Base-by-base conservation (phyloP, 2,329 filamentous ascomycete species). In the Blumeria hordei region DNA sequence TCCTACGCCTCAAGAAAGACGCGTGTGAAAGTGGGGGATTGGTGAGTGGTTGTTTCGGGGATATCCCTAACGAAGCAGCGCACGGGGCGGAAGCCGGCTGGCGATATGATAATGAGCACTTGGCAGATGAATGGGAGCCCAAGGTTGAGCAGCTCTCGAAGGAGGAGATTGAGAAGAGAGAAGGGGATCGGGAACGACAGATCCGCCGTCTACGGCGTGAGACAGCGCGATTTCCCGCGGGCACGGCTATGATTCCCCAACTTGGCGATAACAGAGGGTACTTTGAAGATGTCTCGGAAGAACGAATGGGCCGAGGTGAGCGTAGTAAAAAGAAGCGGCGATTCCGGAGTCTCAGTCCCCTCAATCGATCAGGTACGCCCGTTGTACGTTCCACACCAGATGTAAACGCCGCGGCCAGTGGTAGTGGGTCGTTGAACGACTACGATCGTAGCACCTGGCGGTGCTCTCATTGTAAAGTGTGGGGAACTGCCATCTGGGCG, bases 91-190 rank as follows among this genome's bases (percentile, higher is more conserved):
- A 88, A 57, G 88, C 88, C 12, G 92, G 92, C 2, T 96, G 92
- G 90, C 77, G 92, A 59, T 94, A 95, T 65, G 92, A 98, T 60
- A 85, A 87, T 2, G 92, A 96, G 64, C 83, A 87, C 57, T 74
- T 96, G 3, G 88, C 77, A 7, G 82, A 85, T 59, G 81, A 85
- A 58, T 92, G 85, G 85, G 84, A 88, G 64, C 83, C 85, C 6
- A 86, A 85, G 70, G 74, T 92, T 8, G 85, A 90, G 66, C 73
- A 76, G 0, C 70, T 98, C 1, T 88, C 83, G 41, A 94, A 94
- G 62, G 55, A 98, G 62, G 92, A 98, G 65, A 96, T 98, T 55
- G 92, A 98, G 69, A 94, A 94, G 70, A 79, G 92, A 33, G 92
- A 98, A 68, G 87, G 87, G 54, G 92, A 98, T 65, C 78, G 92